Evolutionary conservation across 495 filamentous ascomycete species (phyloP), one percentile per base, ranked within the genome.

Genomic region (Pseudotulostoma volvatum): DNA sequence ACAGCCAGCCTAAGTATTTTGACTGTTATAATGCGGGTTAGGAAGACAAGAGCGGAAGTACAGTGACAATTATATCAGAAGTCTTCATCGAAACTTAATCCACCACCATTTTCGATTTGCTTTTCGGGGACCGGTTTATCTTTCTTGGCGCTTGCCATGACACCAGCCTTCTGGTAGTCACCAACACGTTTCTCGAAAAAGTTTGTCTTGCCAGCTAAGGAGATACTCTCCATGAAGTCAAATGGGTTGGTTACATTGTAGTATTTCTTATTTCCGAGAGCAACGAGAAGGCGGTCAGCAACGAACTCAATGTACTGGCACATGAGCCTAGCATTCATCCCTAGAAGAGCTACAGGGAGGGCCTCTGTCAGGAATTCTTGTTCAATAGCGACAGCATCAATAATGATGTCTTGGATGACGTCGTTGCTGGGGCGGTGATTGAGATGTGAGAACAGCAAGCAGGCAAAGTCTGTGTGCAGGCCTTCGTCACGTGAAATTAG

Each of bases 201-300:
- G 73, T 97, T 97, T 60, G 90, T 97, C 79, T 97, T 97, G 62
- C 90, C 90, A 18, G 86, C 83, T 20, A 97, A 71, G 7, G 90
- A 96, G 66, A 97, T 97, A 53, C 85, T 88, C 74, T 97, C 90
- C 90, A 97, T 97, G 66, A 97, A 97, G 73, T 97, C 90, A 63
- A 97, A 97, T 48, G 90, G 90, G 66, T 97, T 97, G 56, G 81
- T 71, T 18, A 77, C 67, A 51, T 88, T 76, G 76, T 92, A 97
- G 56, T 81, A 71, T 71, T 95, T 96, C 46, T 78, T 70, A 60
- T 93, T 93, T 47, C 90, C 90, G 31, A 97, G 80, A 31, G 90
- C 74, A 21, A 95, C 61, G 15, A 97, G 75, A 14, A 97, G 79
- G 40, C 90, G 82, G 59, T 97, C 90, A 48, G 90, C 90, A 39